Percentiles rank a stretch among this genome's conserved stretches.
Conservation (phyloP, 73 alveolate species). For the Urostyla sp. region DNA sequence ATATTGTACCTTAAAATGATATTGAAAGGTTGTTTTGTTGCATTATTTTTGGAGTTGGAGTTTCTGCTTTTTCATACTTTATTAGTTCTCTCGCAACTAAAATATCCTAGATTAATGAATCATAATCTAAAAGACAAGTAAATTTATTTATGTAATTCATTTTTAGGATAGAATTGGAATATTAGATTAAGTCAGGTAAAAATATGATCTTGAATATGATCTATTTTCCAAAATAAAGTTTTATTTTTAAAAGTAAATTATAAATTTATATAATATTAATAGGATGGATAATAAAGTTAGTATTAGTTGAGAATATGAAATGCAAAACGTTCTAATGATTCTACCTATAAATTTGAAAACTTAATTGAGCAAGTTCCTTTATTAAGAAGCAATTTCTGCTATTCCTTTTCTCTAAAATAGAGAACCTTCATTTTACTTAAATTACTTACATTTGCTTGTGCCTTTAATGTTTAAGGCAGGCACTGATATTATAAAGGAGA, state of each 20-base stretch:
- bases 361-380: conserved; percentile 31
- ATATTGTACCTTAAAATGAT: conserved; percentile 68
- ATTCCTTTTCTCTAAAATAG: conserved; percentile 38
- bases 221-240: neutral
- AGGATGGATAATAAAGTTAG: neutral
- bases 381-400: conserved; percentile 60
- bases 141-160: too few relatives aligned
- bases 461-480: conserved; percentile 33
- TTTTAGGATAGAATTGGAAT: neutral
- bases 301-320: conserved; percentile 44
- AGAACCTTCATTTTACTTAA: conserved; percentile 30
- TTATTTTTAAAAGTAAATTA: neutral
- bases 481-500: conserved; percentile 11
- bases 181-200: conserved; percentile 11
- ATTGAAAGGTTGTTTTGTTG: conserved; percentile 52
- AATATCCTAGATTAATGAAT: conserved; percentile 20
- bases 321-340: conserved; percentile 11
- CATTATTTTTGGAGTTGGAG: conserved; percentile 62
- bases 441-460: conserved; percentile 42
- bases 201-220: conserved; percentile 4
- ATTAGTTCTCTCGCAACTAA: conserved; percentile 50
- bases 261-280: too few relatives aligned
- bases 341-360: conserved; percentile 59
- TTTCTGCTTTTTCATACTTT: conserved; percentile 62
- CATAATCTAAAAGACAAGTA: conserved; percentile 15